These are phyloP conservation scores for Aquilaria yunnanensis DNA, from an alignment of 345 rosid genomes.

Conservation along the genomic window DNA sequence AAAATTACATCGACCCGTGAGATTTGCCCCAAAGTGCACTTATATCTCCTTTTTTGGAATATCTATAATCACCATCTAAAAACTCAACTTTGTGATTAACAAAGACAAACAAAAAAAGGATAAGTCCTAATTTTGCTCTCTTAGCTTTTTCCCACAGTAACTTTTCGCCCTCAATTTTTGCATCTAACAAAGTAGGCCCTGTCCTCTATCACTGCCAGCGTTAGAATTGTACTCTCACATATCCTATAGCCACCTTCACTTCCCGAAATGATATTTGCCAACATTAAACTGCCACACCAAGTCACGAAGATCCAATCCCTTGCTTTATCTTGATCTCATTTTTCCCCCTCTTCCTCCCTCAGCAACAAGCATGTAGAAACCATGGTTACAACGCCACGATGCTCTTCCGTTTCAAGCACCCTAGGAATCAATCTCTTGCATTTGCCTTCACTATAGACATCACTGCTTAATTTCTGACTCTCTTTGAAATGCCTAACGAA, in stretches of 20 bases:
- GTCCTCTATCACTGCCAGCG: conserved; percentile 64
- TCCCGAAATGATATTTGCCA: conserved; percentile 62
- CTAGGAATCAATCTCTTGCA: conserved; percentile 63
- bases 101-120: too few relatives aligned
- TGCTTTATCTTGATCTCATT: too few relatives aligned
- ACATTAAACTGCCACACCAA: conserved; percentile 90
- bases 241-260: conserved; percentile 74
- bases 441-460: conserved; percentile 70
- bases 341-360: conserved; percentile 15
- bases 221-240: conserved; percentile 72
- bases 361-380: conserved; percentile 70
- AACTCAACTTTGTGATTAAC: too few relatives aligned
- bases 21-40: too few relatives aligned
- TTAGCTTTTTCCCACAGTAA: too few relatives aligned
- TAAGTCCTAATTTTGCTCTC: too few relatives aligned
- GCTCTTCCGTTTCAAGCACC: conserved; percentile 79
- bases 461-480: conserved; percentile 27
- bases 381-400: conserved; percentile 80
- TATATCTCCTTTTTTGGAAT: too few relatives aligned
- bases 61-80: too few relatives aligned
- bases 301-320: conserved; percentile 47
- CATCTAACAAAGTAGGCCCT: too few relatives aligned
- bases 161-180: too few relatives aligned
- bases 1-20: too few relatives aligned
- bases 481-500: conserved; percentile 83